Base-by-base conservation (phyloP, 257 asterid species). In the Cinchona pubescens region DNA sequence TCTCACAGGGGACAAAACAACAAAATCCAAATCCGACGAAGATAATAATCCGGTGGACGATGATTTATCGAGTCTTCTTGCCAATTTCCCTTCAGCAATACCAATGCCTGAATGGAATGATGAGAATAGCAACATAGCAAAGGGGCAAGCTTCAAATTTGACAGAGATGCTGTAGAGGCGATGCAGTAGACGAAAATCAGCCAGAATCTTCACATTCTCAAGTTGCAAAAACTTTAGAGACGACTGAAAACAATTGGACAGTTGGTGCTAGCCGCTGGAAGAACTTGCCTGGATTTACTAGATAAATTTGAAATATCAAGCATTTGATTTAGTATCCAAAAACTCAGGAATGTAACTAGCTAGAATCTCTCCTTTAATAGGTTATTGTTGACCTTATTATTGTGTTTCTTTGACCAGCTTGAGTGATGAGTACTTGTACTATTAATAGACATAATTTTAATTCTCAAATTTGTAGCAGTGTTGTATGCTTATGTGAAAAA, bases 21-120 rank as follows among this genome's bases (percentile, higher is more conserved):
- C 51, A 23, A 76, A 72, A 64, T 78, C 46, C 18, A n/a, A 82
- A 1, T 70, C 37, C 7, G 80, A 75, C 7, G 80, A 75, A 40
- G 88, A 74, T 56, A 73, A 27, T 35, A 58, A 76, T 48, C 74
- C 73, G 0, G 69, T 81, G 82, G 96, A 89, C 23, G 92, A 89
- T 23, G 94, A 87, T 63, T 63, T 91, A 48, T 63, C 83, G 81
- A 78, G 83, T 66, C 87, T 91, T 48, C 87, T 91, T 0, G 88
- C 88, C 68, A 82, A 78, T 56, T 87, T 86, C 35, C 97, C 96
- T 3, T n/a, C 86, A 58, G 77, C 85, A 1, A 90, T 79, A 9
- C 86, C 88, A 12, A 81, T 88, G 67, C 91, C 92, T 0, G 84
- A 91, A 15, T 88, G 93, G 96, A 59, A 79, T 38, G 78, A 82